phyloP scores from a whole-genome alignment of 441 rosid genomes.

The Gossypium schwendimanii region DNA sequence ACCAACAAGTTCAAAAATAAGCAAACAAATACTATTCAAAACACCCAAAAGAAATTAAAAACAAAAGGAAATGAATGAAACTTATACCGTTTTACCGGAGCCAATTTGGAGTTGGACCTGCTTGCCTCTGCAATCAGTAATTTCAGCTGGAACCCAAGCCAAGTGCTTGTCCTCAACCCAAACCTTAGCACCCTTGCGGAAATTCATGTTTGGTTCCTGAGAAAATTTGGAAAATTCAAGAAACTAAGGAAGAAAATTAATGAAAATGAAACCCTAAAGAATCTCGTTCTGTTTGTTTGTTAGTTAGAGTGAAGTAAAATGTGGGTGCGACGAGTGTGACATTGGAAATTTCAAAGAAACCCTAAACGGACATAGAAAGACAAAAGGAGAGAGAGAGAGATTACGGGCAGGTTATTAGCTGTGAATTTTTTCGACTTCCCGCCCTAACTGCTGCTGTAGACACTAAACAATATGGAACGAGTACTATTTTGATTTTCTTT shows the following conservation, averaged over 20 bases:
- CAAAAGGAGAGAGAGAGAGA: neutral
- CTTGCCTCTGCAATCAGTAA: slow-evolving; percentile 42
- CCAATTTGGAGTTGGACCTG: slow-evolving; percentile 46
- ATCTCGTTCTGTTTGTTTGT: neutral
- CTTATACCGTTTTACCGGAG: slow-evolving; percentile 54
- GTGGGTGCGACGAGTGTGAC: neutral
- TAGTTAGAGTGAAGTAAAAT: neutral
- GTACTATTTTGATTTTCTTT: neutral
- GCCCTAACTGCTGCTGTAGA: slow-evolving; percentile 37
- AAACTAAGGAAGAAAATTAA: neutral
- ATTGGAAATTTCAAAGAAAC: slow-evolving; percentile 20
- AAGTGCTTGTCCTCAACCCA: slow-evolving; percentile 74
- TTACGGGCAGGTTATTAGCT: slow-evolving; percentile 17
- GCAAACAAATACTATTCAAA: neutral
- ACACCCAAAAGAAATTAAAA: neutral
- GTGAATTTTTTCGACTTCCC: slow-evolving; percentile 33
- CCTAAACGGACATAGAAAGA: slow-evolving; percentile 19
- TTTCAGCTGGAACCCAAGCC: slow-evolving; percentile 81
- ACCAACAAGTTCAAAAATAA: neutral
- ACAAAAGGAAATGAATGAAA: neutral
- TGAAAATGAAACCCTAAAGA: slow-evolving; percentile 27
- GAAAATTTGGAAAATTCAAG: slow-evolving; percentile 3
- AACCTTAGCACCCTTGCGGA: slow-evolving; percentile 71
- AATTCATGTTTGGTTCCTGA: slow-evolving; percentile 41
- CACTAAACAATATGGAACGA: slow-evolving; percentile 7